Evolutionary conservation across 1,284 basidiomycete species (phyloP).

Genomic region (Ceratobasidium sp.): DNA sequence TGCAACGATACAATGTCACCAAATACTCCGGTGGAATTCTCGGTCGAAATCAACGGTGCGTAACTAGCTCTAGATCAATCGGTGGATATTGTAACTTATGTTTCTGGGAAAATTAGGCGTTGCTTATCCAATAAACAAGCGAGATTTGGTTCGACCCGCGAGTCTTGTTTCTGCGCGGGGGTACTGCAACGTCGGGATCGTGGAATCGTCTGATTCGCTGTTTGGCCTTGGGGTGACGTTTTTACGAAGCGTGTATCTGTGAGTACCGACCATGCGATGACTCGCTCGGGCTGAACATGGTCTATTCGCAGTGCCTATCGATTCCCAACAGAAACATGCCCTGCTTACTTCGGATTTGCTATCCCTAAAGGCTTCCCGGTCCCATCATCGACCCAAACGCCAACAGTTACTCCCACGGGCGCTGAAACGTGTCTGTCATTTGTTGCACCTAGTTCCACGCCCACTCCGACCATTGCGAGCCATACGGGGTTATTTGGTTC

Average conservation of each 20-base stretch:
- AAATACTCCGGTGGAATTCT: conserved; percentile 5
- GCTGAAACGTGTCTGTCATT: conserved; percentile 10
- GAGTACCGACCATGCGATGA: background rate
- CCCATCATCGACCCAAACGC: conserved; percentile 16
- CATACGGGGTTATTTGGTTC: background rate
- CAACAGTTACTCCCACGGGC: conserved; percentile 5
- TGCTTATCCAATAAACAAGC: conserved; percentile 12
- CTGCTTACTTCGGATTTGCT: conserved; percentile 22
- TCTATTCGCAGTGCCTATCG: conserved; percentile 12
- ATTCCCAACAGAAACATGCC: conserved; percentile 21
- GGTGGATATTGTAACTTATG: background rate
- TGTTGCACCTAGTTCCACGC: background rate
- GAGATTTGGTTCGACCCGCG: conserved; percentile 3
- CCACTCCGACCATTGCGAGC: background rate
- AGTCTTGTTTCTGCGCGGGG: background rate
- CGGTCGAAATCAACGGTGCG: conserved; percentile 22
- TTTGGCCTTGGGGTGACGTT: conserved; percentile 14
- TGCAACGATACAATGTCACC: conserved; percentile 11
- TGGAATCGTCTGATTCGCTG: background rate
- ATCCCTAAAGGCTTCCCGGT: conserved; percentile 4
- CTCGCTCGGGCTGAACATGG: too few relatives aligned
- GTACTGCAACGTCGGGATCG: conserved; percentile 11
- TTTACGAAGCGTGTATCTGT: conserved; percentile 20
- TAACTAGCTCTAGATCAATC: background rate
- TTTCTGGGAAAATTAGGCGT: background rate